phyloP scores from a whole-genome alignment of 2,329 filamentous ascomycete species.

The Sporothrix pallida region DNA sequence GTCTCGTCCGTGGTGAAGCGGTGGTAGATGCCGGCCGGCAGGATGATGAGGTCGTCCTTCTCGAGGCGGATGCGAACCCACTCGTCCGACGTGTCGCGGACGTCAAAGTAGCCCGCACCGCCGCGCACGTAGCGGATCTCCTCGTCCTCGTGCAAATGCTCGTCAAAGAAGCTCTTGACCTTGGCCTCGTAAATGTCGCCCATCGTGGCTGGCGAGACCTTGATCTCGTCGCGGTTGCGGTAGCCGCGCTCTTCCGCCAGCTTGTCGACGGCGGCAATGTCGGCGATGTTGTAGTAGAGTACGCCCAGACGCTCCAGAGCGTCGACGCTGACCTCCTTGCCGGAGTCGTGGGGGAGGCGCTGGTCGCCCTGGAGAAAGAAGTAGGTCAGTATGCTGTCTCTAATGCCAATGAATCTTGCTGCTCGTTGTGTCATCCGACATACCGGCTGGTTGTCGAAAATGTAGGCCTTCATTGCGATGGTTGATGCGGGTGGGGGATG shows the following conservation, averaged over 20 bases:
- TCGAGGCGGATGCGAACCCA: slow-evolving; percentile 88
- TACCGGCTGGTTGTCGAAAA: slow-evolving; percentile 62
- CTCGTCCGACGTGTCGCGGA: slow-evolving; percentile 78
- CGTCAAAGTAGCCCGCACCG: slow-evolving; percentile 91
- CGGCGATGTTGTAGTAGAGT: slow-evolving; percentile 72
- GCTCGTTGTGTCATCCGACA: slow-evolving; percentile 38
- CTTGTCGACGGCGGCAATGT: slow-evolving; percentile 70
- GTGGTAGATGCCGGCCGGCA: slow-evolving; percentile 96
- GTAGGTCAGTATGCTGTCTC: slow-evolving; percentile 22
- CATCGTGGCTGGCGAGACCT: slow-evolving; percentile 84
- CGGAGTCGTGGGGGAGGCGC: slow-evolving; percentile 86
- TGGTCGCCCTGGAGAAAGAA: slow-evolving; percentile 76
- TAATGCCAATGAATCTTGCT: background rate
- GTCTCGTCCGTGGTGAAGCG: slow-evolving; percentile 92
- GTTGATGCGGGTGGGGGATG: background rate
- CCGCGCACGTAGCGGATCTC: slow-evolving; percentile 95
- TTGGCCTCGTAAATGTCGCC: slow-evolving; percentile 89
- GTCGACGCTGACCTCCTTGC: slow-evolving; percentile 66
- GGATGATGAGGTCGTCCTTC: slow-evolving; percentile 88
- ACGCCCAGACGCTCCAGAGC: slow-evolving; percentile 80
- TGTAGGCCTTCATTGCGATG: slow-evolving; percentile 61
- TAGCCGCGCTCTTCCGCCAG: slow-evolving; percentile 80
- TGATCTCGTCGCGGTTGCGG: slow-evolving; percentile 94
- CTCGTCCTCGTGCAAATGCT: slow-evolving; percentile 97
- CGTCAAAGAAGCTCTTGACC: slow-evolving; percentile 90